These are phyloP conservation scores for Russula griseocarnosa DNA, from an alignment of 768 basidiomycete species.

Conservation along the genomic window DNA sequence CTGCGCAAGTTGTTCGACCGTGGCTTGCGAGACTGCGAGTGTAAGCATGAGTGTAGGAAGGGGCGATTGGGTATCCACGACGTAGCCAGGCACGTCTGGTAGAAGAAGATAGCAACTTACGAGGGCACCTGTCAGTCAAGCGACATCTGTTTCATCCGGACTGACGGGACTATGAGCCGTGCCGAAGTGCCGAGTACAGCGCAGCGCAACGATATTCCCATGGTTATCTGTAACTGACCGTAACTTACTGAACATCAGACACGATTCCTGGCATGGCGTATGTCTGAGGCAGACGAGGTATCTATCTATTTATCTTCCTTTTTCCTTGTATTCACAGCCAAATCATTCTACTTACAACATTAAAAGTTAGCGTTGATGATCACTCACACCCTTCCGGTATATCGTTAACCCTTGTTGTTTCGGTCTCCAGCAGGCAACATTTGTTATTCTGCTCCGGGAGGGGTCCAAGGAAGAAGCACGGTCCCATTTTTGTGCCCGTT, in stretches of 20 bases:
- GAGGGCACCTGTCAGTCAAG: slow-evolving; percentile 22
- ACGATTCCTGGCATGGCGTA: slow-evolving; percentile 51
- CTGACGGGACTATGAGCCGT: background rate
- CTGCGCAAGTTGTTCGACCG: background rate
- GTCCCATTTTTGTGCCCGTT: background rate
- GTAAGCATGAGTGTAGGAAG: too few relatives aligned
- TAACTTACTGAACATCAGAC: background rate
- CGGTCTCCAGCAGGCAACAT: slow-evolving; percentile 14
- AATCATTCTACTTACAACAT: slow-evolving; percentile 30
- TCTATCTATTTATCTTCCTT: background rate
- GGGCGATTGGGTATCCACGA: background rate
- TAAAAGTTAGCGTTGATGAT: slow-evolving; percentile 4
- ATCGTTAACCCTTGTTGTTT: background rate
- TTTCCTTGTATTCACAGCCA: slow-evolving; percentile 1
- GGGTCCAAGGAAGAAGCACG: slow-evolving; percentile 20
- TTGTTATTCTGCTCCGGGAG: slow-evolving; percentile 7
- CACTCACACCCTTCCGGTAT: too few relatives aligned
- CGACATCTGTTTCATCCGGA: slow-evolving; percentile 10
- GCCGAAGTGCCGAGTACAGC: too few relatives aligned
- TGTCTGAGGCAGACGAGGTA: slow-evolving; percentile 67
- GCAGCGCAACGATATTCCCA: slow-evolving; percentile 9
- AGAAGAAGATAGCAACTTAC: background rate
- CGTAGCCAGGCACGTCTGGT: background rate
- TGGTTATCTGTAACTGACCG: background rate
- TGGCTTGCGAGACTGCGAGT: too few relatives aligned